phyloP scores from a whole-genome alignment of 352 stramenopile genomes.

The Thraustochytrium sp. region DNA sequence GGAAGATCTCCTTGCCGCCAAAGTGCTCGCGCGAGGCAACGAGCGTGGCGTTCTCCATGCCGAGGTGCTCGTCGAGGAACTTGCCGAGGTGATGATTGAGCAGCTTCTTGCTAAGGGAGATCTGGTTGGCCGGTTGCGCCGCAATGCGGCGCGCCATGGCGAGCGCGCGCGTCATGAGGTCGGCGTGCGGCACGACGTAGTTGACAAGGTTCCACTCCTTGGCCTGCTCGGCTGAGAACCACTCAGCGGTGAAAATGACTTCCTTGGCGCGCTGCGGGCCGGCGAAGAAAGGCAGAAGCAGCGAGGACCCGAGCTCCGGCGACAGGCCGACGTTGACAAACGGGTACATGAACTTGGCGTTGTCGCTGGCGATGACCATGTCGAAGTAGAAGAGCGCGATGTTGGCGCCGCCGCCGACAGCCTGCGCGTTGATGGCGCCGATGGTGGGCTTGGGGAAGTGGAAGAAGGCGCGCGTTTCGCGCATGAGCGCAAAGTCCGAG shows the following conservation, averaged over 20 bases:
- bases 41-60: conserved; percentile 3
- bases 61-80: not conserved
- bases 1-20: not conserved
- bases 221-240: conserved; percentile 34
- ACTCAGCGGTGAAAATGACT: conserved; percentile 34
- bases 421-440: conserved; percentile 26
- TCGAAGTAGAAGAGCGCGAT: conserved; percentile 44
- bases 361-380: not conserved
- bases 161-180: conserved; percentile 35
- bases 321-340: conserved; percentile 37
- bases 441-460: conserved; percentile 38
- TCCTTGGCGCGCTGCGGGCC: conserved; percentile 17
- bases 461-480: conserved; percentile 21
- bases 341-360: conserved; percentile 43
- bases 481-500: not conserved
- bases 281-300: conserved; percentile 30
- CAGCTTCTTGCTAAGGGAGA: not conserved
- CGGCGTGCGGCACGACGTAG: conserved; percentile 22
- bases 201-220: conserved; percentile 16
- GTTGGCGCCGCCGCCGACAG: conserved; percentile 38
- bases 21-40: not conserved
- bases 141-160: conserved; percentile 38
- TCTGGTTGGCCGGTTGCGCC: not conserved
- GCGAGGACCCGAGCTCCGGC: conserved; percentile 30
- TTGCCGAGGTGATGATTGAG: conserved; percentile 19